Base-by-base conservation (phyloP, 257 asterid genomes). In the Voacanga thouarsii region DNA sequence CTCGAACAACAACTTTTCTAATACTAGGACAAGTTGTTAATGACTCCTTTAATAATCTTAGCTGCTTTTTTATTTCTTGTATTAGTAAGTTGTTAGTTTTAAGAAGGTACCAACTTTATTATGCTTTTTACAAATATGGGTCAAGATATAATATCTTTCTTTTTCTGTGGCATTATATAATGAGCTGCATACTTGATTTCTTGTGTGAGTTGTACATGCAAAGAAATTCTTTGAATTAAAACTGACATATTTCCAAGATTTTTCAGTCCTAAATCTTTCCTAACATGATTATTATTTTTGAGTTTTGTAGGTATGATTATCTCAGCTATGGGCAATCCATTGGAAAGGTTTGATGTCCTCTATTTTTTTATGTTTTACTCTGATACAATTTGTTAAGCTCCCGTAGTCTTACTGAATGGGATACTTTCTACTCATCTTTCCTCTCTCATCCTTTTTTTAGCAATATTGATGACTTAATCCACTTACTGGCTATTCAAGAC, bases 251-350 rank as follows among this genome's bases (percentile, higher is more conserved):
- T 68, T 37, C 26, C 72, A 57, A 11, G 37, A 56, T 30, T 77
- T n/a, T 80, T 77, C 77, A 21, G 76, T 67, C 77, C 41, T 44
- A 65, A 26, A 41, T 75, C 57, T 79, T 61, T 63, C 77, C 85
- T 77, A 64, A 82, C 81, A 23, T 76, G 81, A 65, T 79, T 61
- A 26, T 75, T 56, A 59, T 43, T 14, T 79, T 77, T 75, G 73
- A 76, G 18, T 7, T 78, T 55, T 83, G 45, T 55, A 96, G 99
- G 91, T 96, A 93, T 82, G 99, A 96, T 81, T 96, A 96, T 88
- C 93, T 98, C 4, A 98, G 99, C 74, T 96, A 93, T 80, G 99
- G 99, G 68, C 97, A 85, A 81, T 96, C 99, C 71, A 86, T 91
- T 18, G 99, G 99, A 82, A 96, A 96, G 99, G 99, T 96, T 61